Conservation (phyloP, 208 protist species). For the Endotrypanum monterogeii region DNA sequence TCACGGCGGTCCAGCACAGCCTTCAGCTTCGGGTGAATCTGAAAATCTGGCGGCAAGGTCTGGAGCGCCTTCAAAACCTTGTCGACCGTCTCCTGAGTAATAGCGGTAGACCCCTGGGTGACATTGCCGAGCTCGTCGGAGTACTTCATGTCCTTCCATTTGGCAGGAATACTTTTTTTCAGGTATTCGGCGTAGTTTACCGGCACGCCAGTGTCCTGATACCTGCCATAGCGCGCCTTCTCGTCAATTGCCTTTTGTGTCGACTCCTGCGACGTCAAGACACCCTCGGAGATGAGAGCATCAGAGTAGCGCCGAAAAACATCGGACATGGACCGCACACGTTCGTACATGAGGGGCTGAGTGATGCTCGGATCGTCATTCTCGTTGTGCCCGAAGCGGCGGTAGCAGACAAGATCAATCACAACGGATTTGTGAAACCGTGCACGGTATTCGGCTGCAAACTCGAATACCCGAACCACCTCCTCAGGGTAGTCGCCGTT, state of each 20-base stretch:
- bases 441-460: constrained; percentile 94
- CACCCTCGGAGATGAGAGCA: constrained; percentile 73
- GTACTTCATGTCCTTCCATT: constrained; percentile 80
- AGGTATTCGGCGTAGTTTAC: constrained; percentile 90
- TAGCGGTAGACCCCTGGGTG: constrained; percentile 62
- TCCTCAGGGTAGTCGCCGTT: constrained; percentile 98
- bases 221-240: constrained; percentile 82
- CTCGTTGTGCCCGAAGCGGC: constrained; percentile 97
- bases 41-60: constrained; percentile 80
- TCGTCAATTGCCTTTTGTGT: constrained; percentile 74
- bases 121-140: constrained; percentile 77
- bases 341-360: constrained; percentile 96
- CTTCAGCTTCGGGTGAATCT: constrained; percentile 80
- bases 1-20: constrained; percentile 78
- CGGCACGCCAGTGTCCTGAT: constrained; percentile 54
- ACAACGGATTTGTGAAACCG: constrained; percentile 95
- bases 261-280: constrained; percentile 72
- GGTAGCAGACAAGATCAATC: constrained; percentile 98
- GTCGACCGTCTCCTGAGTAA: constrained; percentile 60
- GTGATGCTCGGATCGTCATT: constrained; percentile 98
- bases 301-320: constrained; percentile 87
- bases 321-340: constrained; percentile 84
- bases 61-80: constrained; percentile 60
- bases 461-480: constrained; percentile 88
- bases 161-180: constrained; percentile 56